These are phyloP conservation scores for Anthostomella pinea DNA, from an alignment of 2,329 filamentous ascomycete genomes.

Conservation along the genomic window DNA sequence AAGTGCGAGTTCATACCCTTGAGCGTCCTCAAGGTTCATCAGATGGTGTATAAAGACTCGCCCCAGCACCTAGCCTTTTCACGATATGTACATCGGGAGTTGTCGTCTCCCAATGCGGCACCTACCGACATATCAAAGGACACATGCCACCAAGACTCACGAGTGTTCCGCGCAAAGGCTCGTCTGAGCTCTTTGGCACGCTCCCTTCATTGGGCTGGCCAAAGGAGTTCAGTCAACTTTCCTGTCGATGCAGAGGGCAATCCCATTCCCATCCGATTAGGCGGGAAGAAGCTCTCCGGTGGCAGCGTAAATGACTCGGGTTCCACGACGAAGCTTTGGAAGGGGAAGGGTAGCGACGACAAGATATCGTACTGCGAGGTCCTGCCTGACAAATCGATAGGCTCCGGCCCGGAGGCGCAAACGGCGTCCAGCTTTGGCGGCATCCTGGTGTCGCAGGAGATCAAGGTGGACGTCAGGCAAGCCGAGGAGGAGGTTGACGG, in stretches of 20 bases:
- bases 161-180: conserved; percentile 5
- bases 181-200: conserved; percentile 7
- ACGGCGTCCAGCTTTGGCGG: conserved; percentile 42
- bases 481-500: conserved; percentile 29
- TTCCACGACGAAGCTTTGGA: conserved; percentile 35
- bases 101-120: conserved; percentile 45
- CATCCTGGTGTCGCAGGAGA: conserved; percentile 62
- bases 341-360: conserved; percentile 4
- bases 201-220: conserved; percentile 6
- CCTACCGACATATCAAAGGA: conserved; percentile 17
- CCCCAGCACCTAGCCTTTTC: conserved; percentile 58
- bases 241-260: conserved; percentile 31
- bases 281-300: conserved; percentile 22
- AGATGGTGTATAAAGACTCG: conserved; percentile 56
- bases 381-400: conserved; percentile 8
- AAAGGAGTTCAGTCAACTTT: conserved; percentile 10
- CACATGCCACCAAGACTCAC: conserved; percentile 10
- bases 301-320: conserved; percentile 28
- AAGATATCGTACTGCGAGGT: conserved; percentile 11
- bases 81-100: conserved; percentile 58
- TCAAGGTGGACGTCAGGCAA: conserved; percentile 49
- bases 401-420: conserved; percentile 12
- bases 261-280: conserved; percentile 24
- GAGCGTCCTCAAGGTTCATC: conserved; percentile 63
- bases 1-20: conserved; percentile 60